phyloP scores from a whole-genome alignment of 164 flowering plant genomes.

The Nymphaea colorata region DNA sequence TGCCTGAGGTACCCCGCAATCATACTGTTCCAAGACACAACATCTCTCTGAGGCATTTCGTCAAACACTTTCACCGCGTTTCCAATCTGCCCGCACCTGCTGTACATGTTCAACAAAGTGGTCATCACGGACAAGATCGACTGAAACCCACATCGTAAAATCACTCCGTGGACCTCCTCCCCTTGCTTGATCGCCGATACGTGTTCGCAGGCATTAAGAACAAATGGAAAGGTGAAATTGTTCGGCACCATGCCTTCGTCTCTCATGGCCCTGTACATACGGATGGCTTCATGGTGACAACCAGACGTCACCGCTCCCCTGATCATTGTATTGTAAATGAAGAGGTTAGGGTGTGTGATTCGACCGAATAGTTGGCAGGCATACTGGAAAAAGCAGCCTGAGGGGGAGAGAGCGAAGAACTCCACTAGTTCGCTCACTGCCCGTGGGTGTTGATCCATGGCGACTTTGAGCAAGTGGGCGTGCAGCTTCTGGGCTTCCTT shows the following conservation, averaged over 20 bases:
- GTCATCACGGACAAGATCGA: conserved; percentile 33
- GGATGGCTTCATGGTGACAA: conserved; percentile 19
- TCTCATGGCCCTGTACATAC: conserved; percentile 58
- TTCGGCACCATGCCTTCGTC: conserved; percentile 38
- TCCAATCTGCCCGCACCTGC: conserved; percentile 1
- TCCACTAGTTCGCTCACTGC: conserved; percentile 7
- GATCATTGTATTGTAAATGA: conserved; percentile 58
- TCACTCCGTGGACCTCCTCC: conserved; percentile 35
- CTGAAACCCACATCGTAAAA: conserved; percentile 37
- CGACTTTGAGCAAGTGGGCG: conserved; percentile 9
- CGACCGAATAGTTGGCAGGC: conserved; percentile 7
- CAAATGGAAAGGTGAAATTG: conserved; percentile 55
- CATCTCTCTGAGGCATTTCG: conserved; percentile 8
- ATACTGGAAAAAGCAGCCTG: not conserved
- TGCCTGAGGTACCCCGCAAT: conserved; percentile 1
- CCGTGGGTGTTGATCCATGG: conserved; percentile 2
- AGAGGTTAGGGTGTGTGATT: conserved; percentile 17
- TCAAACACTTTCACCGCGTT: conserved; percentile 5
- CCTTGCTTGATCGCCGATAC: conserved; percentile 11
- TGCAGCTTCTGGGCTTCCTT: conserved; percentile 9
- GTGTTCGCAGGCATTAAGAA: conserved; percentile 37
- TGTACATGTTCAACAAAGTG: conserved; percentile 10
- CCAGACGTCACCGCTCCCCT: conserved; percentile 31
- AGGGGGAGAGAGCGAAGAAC: conserved; percentile 7
- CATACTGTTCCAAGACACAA: conserved; percentile 1